phyloP scores from a whole-genome alignment of 768 basidiomycete species.

The Glaciozyma antarctica region DNA sequence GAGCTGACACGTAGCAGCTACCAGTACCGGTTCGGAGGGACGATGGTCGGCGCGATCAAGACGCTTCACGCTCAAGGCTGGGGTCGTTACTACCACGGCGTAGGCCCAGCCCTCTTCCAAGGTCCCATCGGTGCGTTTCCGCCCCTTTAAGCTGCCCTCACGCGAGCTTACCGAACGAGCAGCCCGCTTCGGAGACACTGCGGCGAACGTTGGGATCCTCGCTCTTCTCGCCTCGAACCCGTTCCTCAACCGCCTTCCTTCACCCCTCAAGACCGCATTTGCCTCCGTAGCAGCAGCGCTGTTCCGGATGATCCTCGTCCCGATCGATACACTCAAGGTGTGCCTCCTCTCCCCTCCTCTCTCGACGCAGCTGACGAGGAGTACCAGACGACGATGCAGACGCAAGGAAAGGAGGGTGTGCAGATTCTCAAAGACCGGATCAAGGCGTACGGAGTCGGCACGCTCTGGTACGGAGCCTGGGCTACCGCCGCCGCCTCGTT shows the following conservation, averaged over 20 bases:
- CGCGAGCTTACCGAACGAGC: slow-evolving; percentile 30
- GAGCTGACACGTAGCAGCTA: slow-evolving; percentile 5
- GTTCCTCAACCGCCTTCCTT: slow-evolving; percentile 56
- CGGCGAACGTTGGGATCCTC: slow-evolving; percentile 83
- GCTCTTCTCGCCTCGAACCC: slow-evolving; percentile 70
- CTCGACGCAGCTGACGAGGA: neutral
- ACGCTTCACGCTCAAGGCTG: slow-evolving; percentile 69
- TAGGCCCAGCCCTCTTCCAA: slow-evolving; percentile 74
- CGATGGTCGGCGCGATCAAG: slow-evolving; percentile 53
- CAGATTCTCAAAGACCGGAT: slow-evolving; percentile 56
- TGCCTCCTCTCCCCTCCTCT: neutral
- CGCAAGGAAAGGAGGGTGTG: slow-evolving; percentile 63
- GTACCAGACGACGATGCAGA: slow-evolving; percentile 77
- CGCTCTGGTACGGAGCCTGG: slow-evolving; percentile 32
- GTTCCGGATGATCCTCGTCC: slow-evolving; percentile 85
- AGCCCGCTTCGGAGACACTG: slow-evolving; percentile 80
- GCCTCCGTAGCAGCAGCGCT: slow-evolving; percentile 67
- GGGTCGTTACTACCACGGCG: slow-evolving; percentile 67
- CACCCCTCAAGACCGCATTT: slow-evolving; percentile 63
- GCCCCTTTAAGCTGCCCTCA: neutral
- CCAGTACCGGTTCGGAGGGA: slow-evolving; percentile 55
- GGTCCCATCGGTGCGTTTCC: slow-evolving; percentile 41
- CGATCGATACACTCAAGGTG: slow-evolving; percentile 70
- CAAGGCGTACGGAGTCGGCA: slow-evolving; percentile 32
- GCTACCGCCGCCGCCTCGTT: slow-evolving; percentile 54